Evolutionary conservation across 257 asterid species (phyloP).

Genomic region (Penstemon barbatus): DNA sequence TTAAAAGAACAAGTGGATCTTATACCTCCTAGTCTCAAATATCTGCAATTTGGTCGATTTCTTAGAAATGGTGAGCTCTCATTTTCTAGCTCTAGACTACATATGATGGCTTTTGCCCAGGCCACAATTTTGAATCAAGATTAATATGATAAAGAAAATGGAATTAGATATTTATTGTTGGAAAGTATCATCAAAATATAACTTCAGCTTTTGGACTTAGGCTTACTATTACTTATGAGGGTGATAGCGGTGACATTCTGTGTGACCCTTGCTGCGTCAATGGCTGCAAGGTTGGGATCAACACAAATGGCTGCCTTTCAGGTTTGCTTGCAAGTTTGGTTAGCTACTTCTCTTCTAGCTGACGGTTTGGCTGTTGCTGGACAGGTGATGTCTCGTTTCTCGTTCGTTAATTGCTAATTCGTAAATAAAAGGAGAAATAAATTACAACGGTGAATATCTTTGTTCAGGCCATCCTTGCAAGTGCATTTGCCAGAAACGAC

Average conservation of each 20-base stretch:
- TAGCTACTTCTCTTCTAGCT: slow-evolving; percentile 77
- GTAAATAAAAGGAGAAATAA: neutral
- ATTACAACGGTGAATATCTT: neutral
- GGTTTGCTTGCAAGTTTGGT: slow-evolving; percentile 86
- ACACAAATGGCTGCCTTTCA: slow-evolving; percentile 90
- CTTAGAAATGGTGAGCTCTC: slow-evolving; percentile 56
- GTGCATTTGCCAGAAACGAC: slow-evolving; percentile 71
- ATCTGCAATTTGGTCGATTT: slow-evolving; percentile 65
- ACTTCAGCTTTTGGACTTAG: slow-evolving; percentile 28
- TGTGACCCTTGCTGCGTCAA: slow-evolving; percentile 77
- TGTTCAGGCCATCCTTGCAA: slow-evolving; percentile 67
- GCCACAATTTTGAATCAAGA: too few species aligned
- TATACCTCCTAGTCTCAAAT: slow-evolving; percentile 56
- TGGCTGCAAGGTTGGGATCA: slow-evolving; percentile 76
- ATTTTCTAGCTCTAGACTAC: too few species aligned
- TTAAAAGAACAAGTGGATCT: slow-evolving; percentile 55
- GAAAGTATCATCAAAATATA: neutral
- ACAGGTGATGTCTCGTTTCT: slow-evolving; percentile 45
- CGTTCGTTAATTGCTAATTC: neutral
- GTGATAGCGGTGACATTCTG: slow-evolving; percentile 88
- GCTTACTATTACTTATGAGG: slow-evolving; percentile 62
- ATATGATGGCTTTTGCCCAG: too few species aligned
- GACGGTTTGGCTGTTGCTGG: slow-evolving; percentile 91
- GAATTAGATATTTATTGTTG: neutral
- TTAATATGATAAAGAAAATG: too few species aligned